phyloP scores from a whole-genome alignment of 805 yeast genomes.

The Wickerhamiella dianesei region DNA sequence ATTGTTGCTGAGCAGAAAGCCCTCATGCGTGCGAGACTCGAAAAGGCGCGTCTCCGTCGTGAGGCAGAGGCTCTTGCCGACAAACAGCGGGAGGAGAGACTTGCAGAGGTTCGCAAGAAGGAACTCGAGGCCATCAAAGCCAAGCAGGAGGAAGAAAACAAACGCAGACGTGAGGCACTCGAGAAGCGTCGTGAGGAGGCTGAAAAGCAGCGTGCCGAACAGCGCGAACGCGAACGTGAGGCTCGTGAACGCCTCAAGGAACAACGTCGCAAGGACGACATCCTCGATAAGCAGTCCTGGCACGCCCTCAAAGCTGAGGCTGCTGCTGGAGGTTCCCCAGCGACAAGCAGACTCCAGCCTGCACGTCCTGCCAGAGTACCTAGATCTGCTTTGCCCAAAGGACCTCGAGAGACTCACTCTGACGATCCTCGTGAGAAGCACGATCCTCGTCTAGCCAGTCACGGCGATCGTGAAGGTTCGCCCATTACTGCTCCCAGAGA shows the following conservation, averaged over 20 bases:
- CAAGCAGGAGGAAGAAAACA: conserved; percentile 5
- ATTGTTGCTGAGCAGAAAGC: conserved; percentile 22
- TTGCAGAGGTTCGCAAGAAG: conserved; percentile 1
- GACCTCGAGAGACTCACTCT: neutral
- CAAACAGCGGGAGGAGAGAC: conserved; percentile 5
- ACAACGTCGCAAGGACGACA: neutral
- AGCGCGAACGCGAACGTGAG: neutral
- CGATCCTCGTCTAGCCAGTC: neutral
- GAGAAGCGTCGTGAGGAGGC: neutral
- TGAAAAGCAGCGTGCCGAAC: neutral
- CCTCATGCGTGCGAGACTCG: conserved; percentile 21
- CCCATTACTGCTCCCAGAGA: no score
- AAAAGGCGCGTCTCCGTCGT: conserved; percentile 1
- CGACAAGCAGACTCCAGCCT: neutral
- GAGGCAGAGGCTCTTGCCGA: conserved; percentile 4
- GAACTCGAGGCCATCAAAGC: conserved; percentile 2
- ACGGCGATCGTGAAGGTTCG: no score
- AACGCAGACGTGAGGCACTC: conserved; percentile 3
- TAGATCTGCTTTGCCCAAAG: neutral
- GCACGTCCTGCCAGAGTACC: neutral
- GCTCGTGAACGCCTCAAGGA: neutral
- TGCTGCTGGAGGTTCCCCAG: neutral
- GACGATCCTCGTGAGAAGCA: neutral
- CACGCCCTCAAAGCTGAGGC: neutral
- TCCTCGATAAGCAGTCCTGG: neutral